Percentiles rank a stretch among this genome's conserved stretches.
These are phyloP conservation scores for Mentha longifolia DNA, from an alignment of 257 asterid species.

Conservation along the genomic window DNA sequence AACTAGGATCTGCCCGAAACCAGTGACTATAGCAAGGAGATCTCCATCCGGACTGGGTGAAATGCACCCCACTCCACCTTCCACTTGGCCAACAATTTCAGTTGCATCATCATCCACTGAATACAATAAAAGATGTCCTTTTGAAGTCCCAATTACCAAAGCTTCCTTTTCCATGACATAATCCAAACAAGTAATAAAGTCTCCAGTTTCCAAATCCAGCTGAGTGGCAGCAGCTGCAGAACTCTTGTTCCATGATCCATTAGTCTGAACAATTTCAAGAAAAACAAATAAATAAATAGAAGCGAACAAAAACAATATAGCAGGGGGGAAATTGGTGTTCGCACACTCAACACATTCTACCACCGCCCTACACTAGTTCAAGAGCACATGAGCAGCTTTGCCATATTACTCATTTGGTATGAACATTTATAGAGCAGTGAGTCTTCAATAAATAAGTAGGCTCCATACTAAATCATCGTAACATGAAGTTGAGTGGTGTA, in stretches of 20 bases:
- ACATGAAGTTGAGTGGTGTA: not conserved
- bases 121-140: constrained; percentile 76
- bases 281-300: constrained; percentile 6
- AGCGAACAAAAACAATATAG: not conserved
- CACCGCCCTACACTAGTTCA: no score
- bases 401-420: no score
- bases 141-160: constrained; percentile 76
- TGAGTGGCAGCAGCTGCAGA: constrained; percentile 40
- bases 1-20: constrained; percentile 83
- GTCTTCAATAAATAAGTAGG: not conserved
- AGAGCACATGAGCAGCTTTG: no score
- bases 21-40: constrained; percentile 77
- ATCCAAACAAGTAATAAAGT: constrained; percentile 75
- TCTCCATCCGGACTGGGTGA: constrained; percentile 99
- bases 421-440: constrained; percentile 7
- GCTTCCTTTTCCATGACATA: constrained; percentile 97
- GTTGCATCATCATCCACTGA: constrained; percentile 59
- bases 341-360: constrained; percentile 19
- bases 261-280: constrained; percentile 49
- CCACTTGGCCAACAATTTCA: constrained; percentile 88
- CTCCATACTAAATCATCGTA: not conserved
- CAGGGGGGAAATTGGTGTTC: not conserved
- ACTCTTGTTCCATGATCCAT: constrained; percentile 49
- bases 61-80: constrained; percentile 93
- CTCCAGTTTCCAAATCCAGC: constrained; percentile 78